Evolutionary conservation across 176 grass and related monocot genomes (phyloP), one percentile per base, ranked within the genome.

Genomic region (Thinopyrum elongatum): DNA sequence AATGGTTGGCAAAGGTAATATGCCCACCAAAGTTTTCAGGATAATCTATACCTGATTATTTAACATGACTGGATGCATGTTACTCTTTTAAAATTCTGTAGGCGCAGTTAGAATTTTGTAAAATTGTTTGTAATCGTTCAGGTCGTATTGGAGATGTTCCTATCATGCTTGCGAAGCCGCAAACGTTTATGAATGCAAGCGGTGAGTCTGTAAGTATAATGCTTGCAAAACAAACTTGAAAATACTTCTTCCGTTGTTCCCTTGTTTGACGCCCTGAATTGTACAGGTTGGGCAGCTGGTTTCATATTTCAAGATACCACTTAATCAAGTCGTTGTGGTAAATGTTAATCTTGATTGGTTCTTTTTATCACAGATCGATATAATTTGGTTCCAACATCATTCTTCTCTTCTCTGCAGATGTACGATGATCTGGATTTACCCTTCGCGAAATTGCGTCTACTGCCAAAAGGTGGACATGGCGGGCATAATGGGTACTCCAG

Each of bases 171-270:
- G 94, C 92, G 80, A 98, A 98, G 82, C 97, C 97, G 36, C 94
- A 95, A 83, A 96, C 94, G 26, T 98, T 98, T 89, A 96, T 98
- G 97, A 98, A 98, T 87, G 90, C 92, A 88, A 98, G 97, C n/a
- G 97, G 97, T 96, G 97, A 98, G 92, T 94, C 97, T 91, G 97
- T 98, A 95, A 98, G 94, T 95, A 92, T 65, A 85, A 87, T 88
- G 25, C 60, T 84, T 68, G 27, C 16, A 51, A 33, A 88, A 35
- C 31, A 84, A 79, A 6, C 13, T 55, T 80, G 15, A 83, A 60
- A n/a, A 27, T 80, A 69, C 25, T 82, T 27, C 14, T 86, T 70
- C 70, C 60, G 68, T 55, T 19, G 69, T 67, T 87, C 47, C 38
- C 8, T 42, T 83, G 66, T 77, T 77, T 79, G 6, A 87, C 12